Base-by-base conservation (phyloP, 2,329 filamentous ascomycete genomes). In the Dactylellina parvicollis region DNA sequence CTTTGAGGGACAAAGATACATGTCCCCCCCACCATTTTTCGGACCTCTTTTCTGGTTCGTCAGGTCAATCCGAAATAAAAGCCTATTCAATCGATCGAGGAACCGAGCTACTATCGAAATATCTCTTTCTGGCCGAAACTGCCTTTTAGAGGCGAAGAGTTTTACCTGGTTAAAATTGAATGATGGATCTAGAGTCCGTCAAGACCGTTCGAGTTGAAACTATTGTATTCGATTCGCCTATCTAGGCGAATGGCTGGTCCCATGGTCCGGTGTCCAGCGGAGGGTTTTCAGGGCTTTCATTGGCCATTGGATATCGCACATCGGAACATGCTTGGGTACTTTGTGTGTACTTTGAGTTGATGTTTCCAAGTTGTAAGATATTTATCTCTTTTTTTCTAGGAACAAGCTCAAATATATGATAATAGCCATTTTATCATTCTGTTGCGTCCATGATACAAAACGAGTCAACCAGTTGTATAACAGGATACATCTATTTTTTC, bases 211-310 rank as follows among this genome's bases (percentile, higher is more conserved):
- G 49, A 22, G 8, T 47, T 26, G 50, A 44, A 40, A 34, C 18
- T 36, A 56, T 42, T 50, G n/a, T 67, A 52, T 40, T 67, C 38
- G 14, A 47, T 55, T 67, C 62, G 62, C 52, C 62, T 67, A 67
- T 67, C 52, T 65, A 59, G 54, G 62, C 62, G 54, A 67, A 52
- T 65, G 52, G 50, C 22, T 67, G 42, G 62, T 26, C 34, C 34
- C 40, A 16, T 24, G 18, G n/a, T 28, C 61, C 61, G 30, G 24
- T 7, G 24, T 30, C 26, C 12, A 18, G 38, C 61, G 62, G 61
- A 55, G 42, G 9, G 16, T 59, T 67, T 44, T 40, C 24, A 16
- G 40, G 12, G 20, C 16, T 22, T 14, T 52, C 28, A 67, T 67
- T 57, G 34, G 62, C 28, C n/a, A 24, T 18, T 40, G 22, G 34